Conservation (phyloP, 129 eudicot species). For the Sambucus nigra region DNA sequence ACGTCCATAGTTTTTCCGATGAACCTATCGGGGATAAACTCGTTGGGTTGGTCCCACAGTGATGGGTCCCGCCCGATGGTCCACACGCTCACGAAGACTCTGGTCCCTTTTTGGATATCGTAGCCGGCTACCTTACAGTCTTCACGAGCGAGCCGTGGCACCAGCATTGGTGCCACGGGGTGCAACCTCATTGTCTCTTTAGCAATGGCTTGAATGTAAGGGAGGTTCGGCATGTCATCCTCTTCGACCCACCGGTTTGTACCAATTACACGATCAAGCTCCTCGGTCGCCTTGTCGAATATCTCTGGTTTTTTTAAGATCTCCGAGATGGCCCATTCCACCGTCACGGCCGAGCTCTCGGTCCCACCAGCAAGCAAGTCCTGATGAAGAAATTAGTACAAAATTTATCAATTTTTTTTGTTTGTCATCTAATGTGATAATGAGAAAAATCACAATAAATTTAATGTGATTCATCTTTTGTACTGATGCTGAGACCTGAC, state of each 20-base stretch:
- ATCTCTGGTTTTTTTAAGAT: conserved; percentile 29
- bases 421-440: too few species aligned
- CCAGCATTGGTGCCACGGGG: conserved; percentile 57
- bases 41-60: conserved; percentile 34
- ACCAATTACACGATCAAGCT: conserved; percentile 38
- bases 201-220: conserved; percentile 37
- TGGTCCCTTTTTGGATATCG: conserved; percentile 31
- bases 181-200: conserved; percentile 56
- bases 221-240: conserved; percentile 32
- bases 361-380: conserved; percentile 49
- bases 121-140: conserved; percentile 35
- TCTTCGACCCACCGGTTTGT: conserved; percentile 42
- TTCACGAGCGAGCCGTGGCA: conserved; percentile 31
- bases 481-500: too few species aligned
- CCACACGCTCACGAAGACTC: conserved; percentile 33
- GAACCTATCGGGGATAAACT: conserved; percentile 35
- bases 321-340: conserved; percentile 52
- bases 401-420: too few species aligned
- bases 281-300: conserved; percentile 33
- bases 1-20: conserved; percentile 30
- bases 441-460: too few species aligned
- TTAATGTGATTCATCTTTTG: too few species aligned
- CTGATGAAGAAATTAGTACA: too few species aligned
- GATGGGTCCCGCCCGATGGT: conserved; percentile 36
- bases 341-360: conserved; percentile 47